Evolutionary conservation across 2,329 filamentous ascomycete species (phyloP), one percentile per base, ranked within the genome.

Genomic region (Pezicula carpinea): DNA sequence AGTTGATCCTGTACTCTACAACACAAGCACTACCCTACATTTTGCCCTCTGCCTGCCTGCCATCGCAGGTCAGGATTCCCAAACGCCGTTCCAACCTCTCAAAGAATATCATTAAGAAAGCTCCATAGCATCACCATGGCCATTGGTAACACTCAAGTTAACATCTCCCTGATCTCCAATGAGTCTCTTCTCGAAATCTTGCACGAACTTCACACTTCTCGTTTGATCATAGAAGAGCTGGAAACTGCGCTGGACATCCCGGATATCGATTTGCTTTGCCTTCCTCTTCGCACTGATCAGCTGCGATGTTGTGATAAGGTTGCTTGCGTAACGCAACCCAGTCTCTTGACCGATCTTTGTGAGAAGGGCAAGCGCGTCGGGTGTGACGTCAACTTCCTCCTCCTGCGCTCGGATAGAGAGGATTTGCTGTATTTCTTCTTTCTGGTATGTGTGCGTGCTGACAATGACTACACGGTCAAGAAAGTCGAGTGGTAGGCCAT

Each of bases 291-390:
- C 83, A 52, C 82, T 83, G 42, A 97, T 78, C 38, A 99, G 79
- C 66, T 95, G 87, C 5, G 89, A 93, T 2, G 93, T 96, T 18
- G 88, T 95, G 69, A 99, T 96, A 47, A 99, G 83, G 66, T 99
- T 96, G 72, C 89, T 95, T n/a, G 91, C 92, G 65, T 99, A 99
- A 58, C 93, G 80, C 43, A 99, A 76, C 19, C 92, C 92, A 1
- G 90, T 85, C 67, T 99, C 93, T 61, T 91, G 80, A 23, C 91
- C 93, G 59, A 97, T 95, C 75, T 97, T 97, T 52, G 93, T 95
- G 32, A 99, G 79, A 13, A 99, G 79, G 1, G 91, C 91, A 11
- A 99, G 78, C 0, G 93, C 92, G 64, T 97, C 91, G 5, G 91
- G 78, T 0, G 88, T 88, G 29, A 96, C 72, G 53, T 99, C 93